A percentile compares a stretch with the other conserved stretches of the same genome.
Conservation (phyloP, 1,284 basidiomycete genomes). For the Trametes hirsuta region DNA sequence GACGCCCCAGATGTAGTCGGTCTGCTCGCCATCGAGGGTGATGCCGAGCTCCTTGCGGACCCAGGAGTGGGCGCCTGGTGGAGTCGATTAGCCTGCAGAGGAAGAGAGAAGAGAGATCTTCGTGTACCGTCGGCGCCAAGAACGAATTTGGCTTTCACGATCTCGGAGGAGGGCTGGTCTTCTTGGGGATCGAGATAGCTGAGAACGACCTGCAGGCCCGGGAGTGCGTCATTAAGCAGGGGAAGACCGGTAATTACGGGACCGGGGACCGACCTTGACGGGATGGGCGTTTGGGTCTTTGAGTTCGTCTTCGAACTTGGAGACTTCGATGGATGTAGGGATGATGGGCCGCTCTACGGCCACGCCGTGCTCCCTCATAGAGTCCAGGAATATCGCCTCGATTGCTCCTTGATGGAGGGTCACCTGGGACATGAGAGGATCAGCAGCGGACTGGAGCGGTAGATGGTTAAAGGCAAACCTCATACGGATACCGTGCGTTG, state of each 20-base stretch:
- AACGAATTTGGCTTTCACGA: conserved; percentile 56
- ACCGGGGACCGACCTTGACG: conserved; percentile 47
- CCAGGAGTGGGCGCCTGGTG: conserved; percentile 78
- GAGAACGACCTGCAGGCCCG: conserved; percentile 38
- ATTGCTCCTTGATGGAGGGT: conserved; percentile 80
- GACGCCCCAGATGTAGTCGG: conserved; percentile 83
- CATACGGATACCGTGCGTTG: conserved; percentile 62
- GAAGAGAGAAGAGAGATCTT: no score
- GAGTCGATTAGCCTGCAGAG: not conserved
- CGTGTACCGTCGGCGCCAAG: conserved; percentile 55
- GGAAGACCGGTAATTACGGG: not conserved
- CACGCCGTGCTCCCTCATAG: conserved; percentile 51
- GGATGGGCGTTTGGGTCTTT: conserved; percentile 52
- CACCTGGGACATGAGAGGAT: conserved; percentile 40
- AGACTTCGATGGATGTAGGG: conserved; percentile 58
- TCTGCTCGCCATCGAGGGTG: conserved; percentile 78
- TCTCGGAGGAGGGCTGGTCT: conserved; percentile 40
- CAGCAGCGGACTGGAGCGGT: no score
- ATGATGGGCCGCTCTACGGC: conserved; percentile 60
- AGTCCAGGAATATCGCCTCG: conserved; percentile 69
- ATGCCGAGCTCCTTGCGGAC: conserved; percentile 72
- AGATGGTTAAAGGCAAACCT: conserved; percentile 39
- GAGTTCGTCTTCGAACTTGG: conserved; percentile 43
- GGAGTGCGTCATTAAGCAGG: no score
- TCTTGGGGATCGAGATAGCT: conserved; percentile 34